Base-by-base conservation (phyloP, 345 rosid species). In the Eucalyptus pauciflora region DNA sequence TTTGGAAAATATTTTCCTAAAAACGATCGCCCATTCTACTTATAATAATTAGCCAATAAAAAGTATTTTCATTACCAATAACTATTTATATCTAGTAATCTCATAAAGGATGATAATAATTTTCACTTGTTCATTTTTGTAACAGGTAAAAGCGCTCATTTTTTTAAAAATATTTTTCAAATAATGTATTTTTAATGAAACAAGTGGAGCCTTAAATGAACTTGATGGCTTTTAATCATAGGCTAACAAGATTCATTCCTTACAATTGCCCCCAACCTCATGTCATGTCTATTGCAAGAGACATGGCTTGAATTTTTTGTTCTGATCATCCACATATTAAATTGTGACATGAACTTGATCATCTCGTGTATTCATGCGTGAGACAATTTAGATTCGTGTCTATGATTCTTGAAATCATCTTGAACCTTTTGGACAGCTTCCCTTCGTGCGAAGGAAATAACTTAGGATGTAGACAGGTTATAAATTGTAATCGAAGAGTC, bases 81-180 rank as follows among this genome's bases (percentile, higher is more conserved):
- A 56, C 29, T 18, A 24, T 56, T 1, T 56, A 10, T 56, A 24
- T 56, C 29, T 56, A 24, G 24, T 0, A 56, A 4, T 56, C 0
- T 60, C n/a, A 12, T 62, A 29, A 11, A 29, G 29, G 7, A 29
- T 27, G 2, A 62, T 1, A 62, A 62, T 6, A 62, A 27, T 6
- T 12, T 62, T 29, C 29, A 8, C 1, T 27, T 11, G 17, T 0
- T 62, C 7, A 62, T 29, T 62, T 12, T 29, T 29, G 3, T 29
- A 27, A 27, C 0, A 13, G 33, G 27, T 62, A 62, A 29, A 27
- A 62, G 1, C 0, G 2, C 27, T 1, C 8, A 60, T 29, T 29
- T 60, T 3, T 52, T 7, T 5, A 0, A 25, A 58, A 58, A 58
- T 58, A 25, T 58, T 58, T 58, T 58, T 24, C 10, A 58, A 62